Conservation (phyloP, 192 early-diverging fungal genomes). For the Backusella sp. region DNA sequence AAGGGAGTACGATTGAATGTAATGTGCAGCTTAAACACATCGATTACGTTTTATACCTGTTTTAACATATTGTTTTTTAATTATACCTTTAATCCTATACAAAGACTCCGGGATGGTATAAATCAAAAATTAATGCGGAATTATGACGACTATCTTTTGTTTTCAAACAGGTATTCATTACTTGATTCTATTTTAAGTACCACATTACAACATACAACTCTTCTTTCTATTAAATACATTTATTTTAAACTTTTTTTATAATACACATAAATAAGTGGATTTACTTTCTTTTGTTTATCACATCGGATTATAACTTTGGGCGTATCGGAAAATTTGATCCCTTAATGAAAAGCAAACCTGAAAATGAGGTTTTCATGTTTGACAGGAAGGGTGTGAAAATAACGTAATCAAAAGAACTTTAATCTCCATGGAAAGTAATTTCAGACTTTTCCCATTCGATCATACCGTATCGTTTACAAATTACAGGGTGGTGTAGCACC, state of each 20-base stretch:
- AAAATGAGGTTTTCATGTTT: neutral
- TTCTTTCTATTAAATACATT: neutral
- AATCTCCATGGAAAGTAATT: neutral
- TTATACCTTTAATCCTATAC: neutral
- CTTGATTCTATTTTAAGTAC: neutral
- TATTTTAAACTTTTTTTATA: neutral
- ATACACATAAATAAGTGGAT: neutral
- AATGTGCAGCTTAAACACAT: neutral
- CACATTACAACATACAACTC: neutral
- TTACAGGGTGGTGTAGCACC: neutral
- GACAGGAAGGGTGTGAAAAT: slow-evolving; percentile 1
- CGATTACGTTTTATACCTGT: neutral
- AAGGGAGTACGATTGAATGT: neutral
- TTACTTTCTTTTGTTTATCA: neutral
- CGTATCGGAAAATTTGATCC: neutral
- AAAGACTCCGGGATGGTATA: neutral
- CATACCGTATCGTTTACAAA: neutral
- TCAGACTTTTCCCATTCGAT: neutral
- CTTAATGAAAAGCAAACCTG: neutral
- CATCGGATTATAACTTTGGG: neutral
- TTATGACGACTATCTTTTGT: neutral
- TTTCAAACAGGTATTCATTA: neutral
- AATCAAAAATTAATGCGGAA: neutral
- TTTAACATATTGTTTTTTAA: neutral
- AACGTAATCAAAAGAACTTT: neutral